phyloP scores from a whole-genome alignment of 768 basidiomycete genomes.

The Podaxis sp. region DNA sequence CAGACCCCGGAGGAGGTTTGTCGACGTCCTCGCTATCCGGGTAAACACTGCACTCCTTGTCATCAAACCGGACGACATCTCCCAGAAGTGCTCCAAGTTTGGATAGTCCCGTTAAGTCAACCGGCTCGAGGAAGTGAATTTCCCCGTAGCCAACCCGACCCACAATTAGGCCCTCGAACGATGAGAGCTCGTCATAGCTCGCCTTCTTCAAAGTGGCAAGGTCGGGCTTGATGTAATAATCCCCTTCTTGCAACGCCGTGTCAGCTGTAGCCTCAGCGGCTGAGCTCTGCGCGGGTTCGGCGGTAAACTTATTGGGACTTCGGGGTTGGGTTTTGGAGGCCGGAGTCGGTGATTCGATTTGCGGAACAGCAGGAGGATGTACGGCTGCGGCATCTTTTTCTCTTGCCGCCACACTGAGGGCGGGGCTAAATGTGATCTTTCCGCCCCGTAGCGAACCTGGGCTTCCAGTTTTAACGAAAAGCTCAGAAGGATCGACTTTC shows the following conservation, averaged over 20 bases:
- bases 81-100: conserved; percentile 82
- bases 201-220: conserved; percentile 67
- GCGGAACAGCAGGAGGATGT: conserved; percentile 1
- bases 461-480: conserved; percentile 54
- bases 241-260: conserved; percentile 69
- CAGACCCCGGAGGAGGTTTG: conserved; percentile 80
- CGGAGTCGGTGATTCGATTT: conserved; percentile 6
- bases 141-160: conserved; percentile 92
- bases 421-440: conserved; percentile 73
- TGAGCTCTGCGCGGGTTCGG: conserved; percentile 28
- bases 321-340: conserved; percentile 27
- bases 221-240: conserved; percentile 89
- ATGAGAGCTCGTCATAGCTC: conserved; percentile 70
- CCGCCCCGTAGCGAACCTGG: conserved; percentile 41
- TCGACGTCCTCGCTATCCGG: conserved; percentile 84
- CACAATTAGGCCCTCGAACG: conserved; percentile 76
- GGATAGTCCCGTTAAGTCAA: conserved; percentile 83
- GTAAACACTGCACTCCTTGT: conserved; percentile 92
- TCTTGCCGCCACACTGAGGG: conserved; percentile 69
- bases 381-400: conserved; percentile 62
- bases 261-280: conserved; percentile 24
- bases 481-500: conserved; percentile 70
- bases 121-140: conserved; percentile 76
- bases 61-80: conserved; percentile 83
- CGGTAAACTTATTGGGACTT: conserved; percentile 36